Evolutionary conservation across 2,329 filamentous ascomycete genomes (phyloP), one percentile per base, ranked within the genome.

Genomic region (Epichloe festucae): DNA sequence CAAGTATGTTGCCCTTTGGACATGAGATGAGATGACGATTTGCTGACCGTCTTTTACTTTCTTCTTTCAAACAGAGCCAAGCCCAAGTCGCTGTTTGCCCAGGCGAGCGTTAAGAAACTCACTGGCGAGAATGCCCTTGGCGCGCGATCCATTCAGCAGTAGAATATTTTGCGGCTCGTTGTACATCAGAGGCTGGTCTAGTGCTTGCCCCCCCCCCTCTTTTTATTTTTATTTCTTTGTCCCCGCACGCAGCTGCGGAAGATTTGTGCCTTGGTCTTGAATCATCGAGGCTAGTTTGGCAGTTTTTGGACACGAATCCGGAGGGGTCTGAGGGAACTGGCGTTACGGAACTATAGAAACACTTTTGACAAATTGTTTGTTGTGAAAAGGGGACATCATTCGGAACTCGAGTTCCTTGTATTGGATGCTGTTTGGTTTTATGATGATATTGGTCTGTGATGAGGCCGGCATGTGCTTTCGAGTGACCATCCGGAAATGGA

Each of bases 81-180:
- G 72, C 81, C 81, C 53, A 82, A 80, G 67, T 84, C 81, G 3
- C 75, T 85, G 59, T 85, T 85, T 63, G 80, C 81, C 53, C 79
- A 81, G 64, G 74, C 79, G 46, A 82, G 79, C 48, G 72, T 72
- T 70, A 84, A 82, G 76, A 82, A 78, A 64, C 70, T 81, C 63
- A 68, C 69, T 51, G 69, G 72, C 64, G 71, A 72, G 55, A 70
- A 70, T 56, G 63, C 74, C 52, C 60, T 67, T 38, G 66, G 67
- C 46, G 65, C 67, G 52, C 63, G 61, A 51, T 61, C 65, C 39
- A 67, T 66, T 42, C 66, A 65, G 59, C 60, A 62, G 17, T 62
- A 57, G 42, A 23, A 8, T 23, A 3, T 2, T 3, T 35, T 55
- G 36, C 35, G 39, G 31, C 45, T 39, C 31, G 27, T 34, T 46